Evolutionary conservation across 805 yeast species (phyloP).

Genomic region (Candida alai): DNA sequence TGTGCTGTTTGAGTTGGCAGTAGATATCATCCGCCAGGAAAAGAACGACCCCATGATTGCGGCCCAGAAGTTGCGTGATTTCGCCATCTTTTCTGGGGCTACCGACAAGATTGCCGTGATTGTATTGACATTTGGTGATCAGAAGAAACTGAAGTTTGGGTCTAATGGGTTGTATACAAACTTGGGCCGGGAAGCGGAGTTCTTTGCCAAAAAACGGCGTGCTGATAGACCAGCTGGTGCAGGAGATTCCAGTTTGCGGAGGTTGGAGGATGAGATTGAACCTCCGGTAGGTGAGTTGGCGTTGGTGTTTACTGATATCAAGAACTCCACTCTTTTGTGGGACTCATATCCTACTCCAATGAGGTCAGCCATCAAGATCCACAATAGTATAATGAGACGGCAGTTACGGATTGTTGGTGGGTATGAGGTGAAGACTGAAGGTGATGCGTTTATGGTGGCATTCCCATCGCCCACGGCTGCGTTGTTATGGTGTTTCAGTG

Average conservation of each 20-base stretch:
- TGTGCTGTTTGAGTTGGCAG: slow-evolving; percentile 78
- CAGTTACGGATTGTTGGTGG: slow-evolving; percentile 92
- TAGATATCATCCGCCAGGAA: slow-evolving; percentile 82
- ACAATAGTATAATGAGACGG: slow-evolving; percentile 91
- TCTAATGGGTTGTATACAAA: slow-evolving; percentile 31
- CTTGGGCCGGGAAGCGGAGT: slow-evolving; percentile 34
- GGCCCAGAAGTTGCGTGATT: slow-evolving; percentile 89
- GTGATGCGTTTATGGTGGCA: slow-evolving; percentile 98
- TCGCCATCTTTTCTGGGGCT: slow-evolving; percentile 90
- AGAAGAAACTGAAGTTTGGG: slow-evolving; percentile 30
- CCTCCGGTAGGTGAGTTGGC: slow-evolving; percentile 96
- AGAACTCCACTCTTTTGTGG: slow-evolving; percentile 91
- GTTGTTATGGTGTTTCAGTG: slow-evolving; percentile 89
- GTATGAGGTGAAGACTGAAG: slow-evolving; percentile 97
- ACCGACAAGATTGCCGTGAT: slow-evolving; percentile 73
- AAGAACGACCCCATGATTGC: slow-evolving; percentile 83
- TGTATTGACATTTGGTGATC: slow-evolving; percentile 67
- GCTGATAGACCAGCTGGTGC: slow-evolving; percentile 31
- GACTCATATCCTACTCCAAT: slow-evolving; percentile 88
- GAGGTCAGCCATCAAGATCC: slow-evolving; percentile 95
- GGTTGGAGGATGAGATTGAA: slow-evolving; percentile 83
- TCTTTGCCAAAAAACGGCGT: slow-evolving; percentile 41
- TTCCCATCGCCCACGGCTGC: slow-evolving; percentile 92
- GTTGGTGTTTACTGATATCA: slow-evolving; percentile 95
- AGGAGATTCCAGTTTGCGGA: slow-evolving; percentile 68